A percentile compares a stretch with the other conserved stretches of the same genome.
phyloP scores from a whole-genome alignment of 2,329 filamentous ascomycete species.

The Epichloe amarillans region DNA sequence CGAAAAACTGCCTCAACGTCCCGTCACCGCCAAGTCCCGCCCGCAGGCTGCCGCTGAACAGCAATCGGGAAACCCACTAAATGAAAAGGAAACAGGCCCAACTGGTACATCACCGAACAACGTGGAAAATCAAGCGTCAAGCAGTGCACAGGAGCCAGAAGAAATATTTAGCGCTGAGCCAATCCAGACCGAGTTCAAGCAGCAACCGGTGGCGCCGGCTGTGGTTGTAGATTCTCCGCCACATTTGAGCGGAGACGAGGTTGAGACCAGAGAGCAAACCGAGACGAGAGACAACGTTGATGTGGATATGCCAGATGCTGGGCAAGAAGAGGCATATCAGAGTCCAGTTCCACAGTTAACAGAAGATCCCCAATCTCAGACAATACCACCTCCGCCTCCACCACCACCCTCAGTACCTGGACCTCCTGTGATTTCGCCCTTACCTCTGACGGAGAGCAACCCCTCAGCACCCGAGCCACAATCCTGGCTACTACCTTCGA shows the following conservation, averaged over 20 bases:
- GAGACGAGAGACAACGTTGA: conserved; percentile 42
- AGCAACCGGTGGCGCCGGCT: conserved; percentile 27
- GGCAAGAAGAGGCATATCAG: conserved; percentile 37
- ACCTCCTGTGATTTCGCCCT: conserved; percentile 27
- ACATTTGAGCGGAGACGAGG: conserved; percentile 13
- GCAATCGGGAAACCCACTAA: conserved; percentile 24
- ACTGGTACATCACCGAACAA: conserved; percentile 22
- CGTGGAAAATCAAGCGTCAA: conserved; percentile 30
- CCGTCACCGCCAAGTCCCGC: conserved; percentile 39
- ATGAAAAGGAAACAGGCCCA: conserved; percentile 35
- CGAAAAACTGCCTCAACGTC: conserved; percentile 40
- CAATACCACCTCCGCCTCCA: conserved; percentile 33
- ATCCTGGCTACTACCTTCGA: conserved; percentile 69
- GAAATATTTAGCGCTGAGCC: conserved; percentile 24
- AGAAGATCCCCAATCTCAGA: conserved; percentile 19
- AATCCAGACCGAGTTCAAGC: conserved; percentile 34
- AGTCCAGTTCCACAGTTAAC: conserved; percentile 23
- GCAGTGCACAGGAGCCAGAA: conserved; percentile 33
- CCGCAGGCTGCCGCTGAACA: conserved; percentile 40
- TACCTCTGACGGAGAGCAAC: conserved; percentile 26
- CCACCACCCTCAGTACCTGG: conserved; percentile 23
- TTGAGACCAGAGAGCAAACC: conserved; percentile 14
- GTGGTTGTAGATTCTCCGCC: conserved; percentile 30
- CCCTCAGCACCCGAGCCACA: conserved; percentile 28
- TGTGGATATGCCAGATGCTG: conserved; percentile 53